These are phyloP conservation scores for Stachybotrys chlorohalonatus DNA, from an alignment of 2,329 filamentous ascomycete genomes.

Conservation along the genomic window DNA sequence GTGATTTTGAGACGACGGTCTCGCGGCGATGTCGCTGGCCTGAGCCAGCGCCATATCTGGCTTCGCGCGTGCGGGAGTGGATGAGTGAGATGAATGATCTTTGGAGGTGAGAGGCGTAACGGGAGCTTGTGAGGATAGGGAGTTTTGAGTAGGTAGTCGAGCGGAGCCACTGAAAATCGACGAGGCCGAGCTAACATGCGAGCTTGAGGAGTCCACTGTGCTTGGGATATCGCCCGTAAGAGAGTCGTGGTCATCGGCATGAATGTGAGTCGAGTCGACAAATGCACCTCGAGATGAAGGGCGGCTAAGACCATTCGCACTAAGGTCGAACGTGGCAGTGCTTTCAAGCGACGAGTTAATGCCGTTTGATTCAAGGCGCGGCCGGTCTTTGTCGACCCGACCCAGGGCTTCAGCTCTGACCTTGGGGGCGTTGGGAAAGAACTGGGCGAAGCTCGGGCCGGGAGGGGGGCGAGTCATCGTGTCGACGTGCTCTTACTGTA, in stretches of 20 bases:
- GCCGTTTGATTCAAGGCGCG: conserved; percentile 14
- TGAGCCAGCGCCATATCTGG: conserved; percentile 45
- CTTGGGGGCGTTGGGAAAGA: conserved; percentile 72
- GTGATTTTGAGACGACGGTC: conserved; percentile 14
- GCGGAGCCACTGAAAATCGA: conserved; percentile 56
- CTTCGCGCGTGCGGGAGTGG: conserved; percentile 39
- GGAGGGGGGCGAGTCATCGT: conserved; percentile 72
- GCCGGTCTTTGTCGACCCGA: conserved; percentile 22
- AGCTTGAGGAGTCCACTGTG: conserved; percentile 64
- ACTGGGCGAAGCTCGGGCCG: conserved; percentile 73
- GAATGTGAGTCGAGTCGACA: conserved; percentile 17
- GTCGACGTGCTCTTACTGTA: conserved; percentile 41
- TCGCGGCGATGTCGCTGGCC: conserved; percentile 28
- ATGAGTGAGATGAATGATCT: conserved; percentile 42
- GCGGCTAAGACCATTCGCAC: conserved; percentile 11
- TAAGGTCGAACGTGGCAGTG: conserved; percentile 10
- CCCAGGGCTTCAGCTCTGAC: conserved; percentile 39
- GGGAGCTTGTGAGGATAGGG: conserved; percentile 31
- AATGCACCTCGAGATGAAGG: conserved; percentile 9
- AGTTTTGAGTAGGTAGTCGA: conserved; percentile 29
- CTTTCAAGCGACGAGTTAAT: conserved; percentile 13
- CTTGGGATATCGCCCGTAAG: conserved; percentile 58
- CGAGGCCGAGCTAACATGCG: conserved; percentile 59
- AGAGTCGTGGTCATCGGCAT: conserved; percentile 48
- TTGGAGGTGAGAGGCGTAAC: conserved; percentile 42